Percentiles rank a stretch among this genome's conserved stretches.
phyloP scores from a whole-genome alignment of 2,329 filamentous ascomycete species.

The Hypoxylon sp. region DNA sequence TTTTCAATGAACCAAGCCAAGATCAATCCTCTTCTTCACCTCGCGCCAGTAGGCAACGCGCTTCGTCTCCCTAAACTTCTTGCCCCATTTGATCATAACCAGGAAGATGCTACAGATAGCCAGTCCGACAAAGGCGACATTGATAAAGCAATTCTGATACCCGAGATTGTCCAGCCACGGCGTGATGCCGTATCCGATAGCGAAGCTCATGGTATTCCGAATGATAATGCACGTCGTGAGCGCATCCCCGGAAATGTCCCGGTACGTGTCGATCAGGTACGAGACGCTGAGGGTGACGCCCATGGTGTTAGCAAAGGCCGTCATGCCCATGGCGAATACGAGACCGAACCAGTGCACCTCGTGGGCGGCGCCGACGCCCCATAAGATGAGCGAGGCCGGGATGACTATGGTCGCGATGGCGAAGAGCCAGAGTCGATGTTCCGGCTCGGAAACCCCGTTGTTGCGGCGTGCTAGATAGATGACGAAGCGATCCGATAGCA shows the following conservation, averaged over 20 bases:
- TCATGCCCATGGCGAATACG: constrained; percentile 51
- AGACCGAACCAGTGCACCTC: constrained; percentile 54
- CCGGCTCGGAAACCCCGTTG: constrained; percentile 52
- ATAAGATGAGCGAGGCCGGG: constrained; percentile 42
- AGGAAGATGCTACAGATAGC: constrained; percentile 45
- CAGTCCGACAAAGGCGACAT: constrained; percentile 45
- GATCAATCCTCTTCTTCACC: constrained; percentile 43
- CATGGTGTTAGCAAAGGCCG: constrained; percentile 47
- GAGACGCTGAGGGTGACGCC: constrained; percentile 51
- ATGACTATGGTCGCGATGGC: constrained; percentile 42
- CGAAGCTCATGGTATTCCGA: constrained; percentile 52
- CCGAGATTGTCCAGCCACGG: constrained; percentile 55
- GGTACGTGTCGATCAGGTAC: constrained; percentile 54
- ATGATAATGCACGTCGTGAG: constrained; percentile 53
- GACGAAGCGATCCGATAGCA: constrained; percentile 50
- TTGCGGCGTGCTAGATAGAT: constrained; percentile 52
- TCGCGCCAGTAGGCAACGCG: constrained; percentile 44
- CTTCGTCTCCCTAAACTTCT: constrained; percentile 42
- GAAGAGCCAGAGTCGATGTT: constrained; percentile 54
- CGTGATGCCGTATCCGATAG: constrained; percentile 54
- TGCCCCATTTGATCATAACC: constrained; percentile 46
- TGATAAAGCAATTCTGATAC: constrained; percentile 56
- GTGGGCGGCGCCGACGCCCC: constrained; percentile 48
- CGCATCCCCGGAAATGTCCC: constrained; percentile 51
- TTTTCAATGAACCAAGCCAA: constrained; percentile 42